Evolutionary conservation across 2,329 filamentous ascomycete genomes (phyloP), one percentile per base, ranked within the genome.

Genomic region (Microdochium paspali): DNA sequence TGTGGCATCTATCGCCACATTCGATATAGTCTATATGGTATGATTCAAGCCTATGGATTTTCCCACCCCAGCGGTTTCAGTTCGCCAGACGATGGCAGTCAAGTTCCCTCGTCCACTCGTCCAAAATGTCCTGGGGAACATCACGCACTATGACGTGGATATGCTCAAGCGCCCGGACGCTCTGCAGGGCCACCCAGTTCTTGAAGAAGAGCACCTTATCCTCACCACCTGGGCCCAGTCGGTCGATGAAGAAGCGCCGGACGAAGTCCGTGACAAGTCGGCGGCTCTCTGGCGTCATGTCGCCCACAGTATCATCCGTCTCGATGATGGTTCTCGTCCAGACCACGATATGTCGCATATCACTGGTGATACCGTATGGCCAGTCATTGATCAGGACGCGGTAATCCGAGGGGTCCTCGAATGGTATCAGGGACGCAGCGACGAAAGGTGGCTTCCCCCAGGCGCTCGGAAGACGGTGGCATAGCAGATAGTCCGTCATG

Each of bases 141-240:
- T 77, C 70, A 47, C 67, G 74, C 45, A 84, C 77, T 57, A 85
- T 61, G 28, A 97, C 81, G 65, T 97, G 91, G 58, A 96, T 84
- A 63, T 96, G 91, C 69, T 95, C 90, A 44, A 96, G 72, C 2
- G 86, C 79, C 57, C 90, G 80, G 39, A 96, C 85, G 57, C 87
- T 94, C 71, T 96, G 94, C 61, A 96, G 68, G 24, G 82, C 81
- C 50, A 81, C 82, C 90, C 90, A 95, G 58, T 96, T 96, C 75
- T 91, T 94, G 69, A 96, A 96, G 89, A 90, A 97, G 51, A 90
- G 62, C 42, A 84, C 79, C 44, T 67, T 69, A 5, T 72, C 66
- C 48, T 67, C 65, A n/a, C 73, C 74, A 3, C 64, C 68, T 0
- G 65, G 62, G 0, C 73, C 74, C 12, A 87, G 66, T 25, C 65